Base-by-base conservation (phyloP, 306 rosid genomes). In the Gastrolobium villosum region DNA sequence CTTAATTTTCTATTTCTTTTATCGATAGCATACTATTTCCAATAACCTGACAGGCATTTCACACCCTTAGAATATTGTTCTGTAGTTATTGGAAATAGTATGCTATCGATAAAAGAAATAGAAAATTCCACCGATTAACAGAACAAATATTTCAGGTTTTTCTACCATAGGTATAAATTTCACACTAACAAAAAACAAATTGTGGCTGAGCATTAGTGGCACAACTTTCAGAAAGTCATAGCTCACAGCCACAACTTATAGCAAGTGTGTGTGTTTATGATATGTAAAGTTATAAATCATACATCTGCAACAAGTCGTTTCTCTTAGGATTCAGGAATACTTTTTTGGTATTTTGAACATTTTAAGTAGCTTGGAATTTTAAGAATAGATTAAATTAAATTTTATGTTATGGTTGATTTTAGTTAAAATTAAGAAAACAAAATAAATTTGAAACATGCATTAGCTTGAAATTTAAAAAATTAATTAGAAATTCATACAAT, bases 1-100 rank as follows among this genome's bases (percentile, higher is more conserved):
- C 13, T 36, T 70, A 45, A 45, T 34, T 79, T 31, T 45, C 39
- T 32, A 40, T 66, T 70, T 50, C 32, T 69, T 35, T 52, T 40
- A 63, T 60, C 10, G 40, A 44, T 46, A 39, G 40, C 15, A n/a
- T 36, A n/a, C 41, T n/a, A 70, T 52, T 60, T 55, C 48, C 50
- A 26, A 26, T 44, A 48, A 37, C 68, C 53, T 20, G 20, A 66
- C 28, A 43, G 10, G 35, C 32, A 45, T 64, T 64, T 67, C 7
- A 41, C 32, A 30, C 48, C 61, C 46, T 7, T 34, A 5, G 5
- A 31, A 49, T 34, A 32, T 62, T 35, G 50, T 64, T 64, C 49
- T 5, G 28, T 63, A 39, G 69, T 37, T 57, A 44, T 26, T 26
- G 50, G 48, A 55, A 60, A 52, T 70, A n/a, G 41, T n/a, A 36